phyloP scores from a whole-genome alignment of 1,139 yeast genomes.

The Hanseniaspora uvarum region DNA sequence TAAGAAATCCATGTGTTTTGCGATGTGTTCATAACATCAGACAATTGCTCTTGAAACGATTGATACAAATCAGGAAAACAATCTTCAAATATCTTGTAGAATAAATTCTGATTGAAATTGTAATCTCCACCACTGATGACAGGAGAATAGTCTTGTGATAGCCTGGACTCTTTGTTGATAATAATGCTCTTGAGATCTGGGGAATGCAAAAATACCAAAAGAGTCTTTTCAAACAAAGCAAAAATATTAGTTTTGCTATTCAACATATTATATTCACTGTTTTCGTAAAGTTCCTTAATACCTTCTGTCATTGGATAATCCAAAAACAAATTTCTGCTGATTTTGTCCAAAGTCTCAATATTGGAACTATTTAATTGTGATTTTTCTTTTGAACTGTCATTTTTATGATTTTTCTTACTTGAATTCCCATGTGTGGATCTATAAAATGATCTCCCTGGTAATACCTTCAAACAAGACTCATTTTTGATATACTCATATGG shows the following conservation, averaged over 20 bases:
- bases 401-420: conserved; percentile 17
- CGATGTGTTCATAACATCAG: conserved; percentile 41
- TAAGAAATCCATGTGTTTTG: conserved; percentile 88
- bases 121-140: conserved; percentile 52
- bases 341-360: neutral
- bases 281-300: neutral
- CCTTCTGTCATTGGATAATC: conserved; percentile 4
- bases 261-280: neutral
- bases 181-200: conserved; percentile 36
- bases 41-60: conserved; percentile 73
- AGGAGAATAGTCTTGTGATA: conserved; percentile 34
- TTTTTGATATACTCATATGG: neutral
- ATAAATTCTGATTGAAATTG: conserved; percentile 34
- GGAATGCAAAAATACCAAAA: conserved; percentile 64
- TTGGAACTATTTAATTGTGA: neutral
- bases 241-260: conserved; percentile 34
- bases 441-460: conserved; percentile 17
- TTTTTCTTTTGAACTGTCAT: conserved; percentile 16
- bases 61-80: conserved; percentile 67
- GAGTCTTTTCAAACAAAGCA: conserved; percentile 66
- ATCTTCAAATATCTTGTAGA: conserved; percentile 54
- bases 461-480: neutral
- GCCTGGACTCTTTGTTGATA: conserved; percentile 16
- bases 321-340: conserved; percentile 11
- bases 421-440: conserved; percentile 13